These are phyloP conservation scores for Hyphopichia wangnamkhiaoensis DNA, from an alignment of 1,139 yeast species.

Conservation along the genomic window DNA sequence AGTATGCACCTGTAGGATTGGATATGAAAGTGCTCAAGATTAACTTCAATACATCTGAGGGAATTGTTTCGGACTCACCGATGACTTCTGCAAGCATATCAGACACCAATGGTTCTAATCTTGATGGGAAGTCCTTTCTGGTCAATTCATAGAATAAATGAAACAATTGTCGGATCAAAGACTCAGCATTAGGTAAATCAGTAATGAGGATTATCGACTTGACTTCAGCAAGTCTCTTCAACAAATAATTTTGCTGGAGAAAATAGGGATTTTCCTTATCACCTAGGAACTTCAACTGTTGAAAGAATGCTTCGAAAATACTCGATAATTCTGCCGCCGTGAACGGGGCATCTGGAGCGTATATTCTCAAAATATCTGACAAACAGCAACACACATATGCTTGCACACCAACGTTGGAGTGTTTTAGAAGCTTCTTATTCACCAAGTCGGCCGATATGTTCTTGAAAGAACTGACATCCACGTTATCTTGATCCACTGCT, in stretches of 20 bases:
- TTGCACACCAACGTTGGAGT: constrained; percentile 69
- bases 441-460: constrained; percentile 53
- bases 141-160: constrained; percentile 61
- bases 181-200: constrained; percentile 67
- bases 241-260: constrained; percentile 63
- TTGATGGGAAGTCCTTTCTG: constrained; percentile 38
- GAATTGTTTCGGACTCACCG: constrained; percentile 71
- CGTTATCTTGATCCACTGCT: constrained; percentile 59
- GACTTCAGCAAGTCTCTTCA: constrained; percentile 74
- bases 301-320: constrained; percentile 62
- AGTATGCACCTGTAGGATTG: constrained; percentile 14
- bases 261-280: constrained; percentile 66
- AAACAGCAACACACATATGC: constrained; percentile 73
- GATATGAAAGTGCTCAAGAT: constrained; percentile 55
- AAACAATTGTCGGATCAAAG: constrained; percentile 58
- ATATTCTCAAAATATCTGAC: constrained; percentile 72
- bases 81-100: constrained; percentile 77
- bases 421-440: constrained; percentile 58
- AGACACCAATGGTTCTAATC: constrained; percentile 59
- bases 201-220: constrained; percentile 77
- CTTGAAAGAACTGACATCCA: constrained; percentile 47
- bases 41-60: constrained; percentile 60
- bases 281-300: constrained; percentile 59
- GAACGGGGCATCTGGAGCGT: constrained; percentile 92
- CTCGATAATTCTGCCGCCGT: constrained; percentile 61